phyloP scores from a whole-genome alignment of 306 rosid genomes.

The Mimosa bimucronata region DNA sequence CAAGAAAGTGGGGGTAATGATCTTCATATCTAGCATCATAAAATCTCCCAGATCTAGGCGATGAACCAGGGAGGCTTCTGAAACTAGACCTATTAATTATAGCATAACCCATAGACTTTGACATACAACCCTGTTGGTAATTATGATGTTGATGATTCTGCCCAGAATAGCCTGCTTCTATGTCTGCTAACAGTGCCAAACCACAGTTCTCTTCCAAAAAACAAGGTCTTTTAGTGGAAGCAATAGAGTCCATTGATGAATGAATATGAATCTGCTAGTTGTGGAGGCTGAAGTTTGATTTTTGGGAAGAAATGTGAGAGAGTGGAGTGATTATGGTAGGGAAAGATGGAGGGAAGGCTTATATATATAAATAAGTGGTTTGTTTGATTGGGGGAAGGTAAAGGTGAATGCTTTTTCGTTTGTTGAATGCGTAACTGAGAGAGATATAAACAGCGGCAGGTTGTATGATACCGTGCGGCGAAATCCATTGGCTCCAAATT shows the following conservation, averaged over 20 bases:
- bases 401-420: background rate
- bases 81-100: constrained; percentile 37
- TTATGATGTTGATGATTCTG: background rate
- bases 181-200: constrained; percentile 61
- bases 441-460: constrained; percentile 49
- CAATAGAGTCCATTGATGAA: constrained; percentile 47
- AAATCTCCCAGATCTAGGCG: constrained; percentile 77
- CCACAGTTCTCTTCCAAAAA: constrained; percentile 67
- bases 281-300: background rate
- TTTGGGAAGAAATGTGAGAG: constrained; percentile 4
- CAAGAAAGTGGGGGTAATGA: constrained; percentile 73
- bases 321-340: background rate
- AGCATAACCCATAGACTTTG: constrained; percentile 56
- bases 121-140: constrained; percentile 36
- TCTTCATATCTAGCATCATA: constrained; percentile 75
- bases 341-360: constrained; percentile 24
- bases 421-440: constrained; percentile 17
- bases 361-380: background rate
- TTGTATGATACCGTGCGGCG: constrained; percentile 48
- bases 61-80: constrained; percentile 41
- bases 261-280: background rate
- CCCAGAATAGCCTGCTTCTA: constrained; percentile 65
- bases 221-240: constrained; percentile 46
- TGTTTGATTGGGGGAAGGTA: background rate
- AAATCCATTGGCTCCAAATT: constrained; percentile 73